Percentiles rank a stretch among this genome's conserved stretches.
Evolutionary conservation across 148 eudicot species (phyloP).

Genomic region (Rhododendron kiyosumense): DNA sequence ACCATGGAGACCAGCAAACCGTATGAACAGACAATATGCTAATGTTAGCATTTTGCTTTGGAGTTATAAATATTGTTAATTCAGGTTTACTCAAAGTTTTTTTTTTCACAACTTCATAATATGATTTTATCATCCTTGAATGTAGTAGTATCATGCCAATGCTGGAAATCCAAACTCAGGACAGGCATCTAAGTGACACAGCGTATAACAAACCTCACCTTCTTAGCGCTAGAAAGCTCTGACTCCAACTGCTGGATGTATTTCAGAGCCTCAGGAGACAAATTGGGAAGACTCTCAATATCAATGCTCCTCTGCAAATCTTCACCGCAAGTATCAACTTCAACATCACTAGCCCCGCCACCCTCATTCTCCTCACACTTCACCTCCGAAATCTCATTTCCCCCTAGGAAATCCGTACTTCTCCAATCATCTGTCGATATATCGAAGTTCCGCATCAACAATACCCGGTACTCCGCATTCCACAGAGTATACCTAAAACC

Average conservation of each 20-base stretch:
- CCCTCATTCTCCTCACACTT: constrained; percentile 23
- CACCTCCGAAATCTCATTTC: constrained; percentile 26
- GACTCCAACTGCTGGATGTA: constrained; percentile 64
- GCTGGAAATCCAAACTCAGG: neutral
- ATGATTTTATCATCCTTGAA: neutral
- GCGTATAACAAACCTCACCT: constrained; percentile 33
- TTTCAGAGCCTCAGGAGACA: constrained; percentile 49
- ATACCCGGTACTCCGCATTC: constrained; percentile 87
- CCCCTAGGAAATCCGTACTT: constrained; percentile 17
- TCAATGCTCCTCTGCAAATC: constrained; percentile 28
- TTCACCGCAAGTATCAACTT: constrained; percentile 22
- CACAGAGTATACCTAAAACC: constrained; percentile 67
- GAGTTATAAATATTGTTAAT: neutral
- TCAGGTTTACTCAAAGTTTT: neutral
- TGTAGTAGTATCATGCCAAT: neutral
- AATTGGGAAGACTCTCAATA: constrained; percentile 34
- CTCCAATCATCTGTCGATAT: constrained; percentile 30
- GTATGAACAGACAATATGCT: neutral
- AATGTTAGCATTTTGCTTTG: neutral
- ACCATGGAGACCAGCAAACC: neutral
- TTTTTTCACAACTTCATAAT: neutral
- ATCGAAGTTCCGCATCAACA: constrained; percentile 71
- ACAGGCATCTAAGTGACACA: neutral
- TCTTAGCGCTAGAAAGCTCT: constrained; percentile 43
- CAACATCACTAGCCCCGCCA: constrained; percentile 18